These are phyloP conservation scores for Lodderomyces parapsilosis DNA, from an alignment of 1,139 yeast species.

Conservation along the genomic window DNA sequence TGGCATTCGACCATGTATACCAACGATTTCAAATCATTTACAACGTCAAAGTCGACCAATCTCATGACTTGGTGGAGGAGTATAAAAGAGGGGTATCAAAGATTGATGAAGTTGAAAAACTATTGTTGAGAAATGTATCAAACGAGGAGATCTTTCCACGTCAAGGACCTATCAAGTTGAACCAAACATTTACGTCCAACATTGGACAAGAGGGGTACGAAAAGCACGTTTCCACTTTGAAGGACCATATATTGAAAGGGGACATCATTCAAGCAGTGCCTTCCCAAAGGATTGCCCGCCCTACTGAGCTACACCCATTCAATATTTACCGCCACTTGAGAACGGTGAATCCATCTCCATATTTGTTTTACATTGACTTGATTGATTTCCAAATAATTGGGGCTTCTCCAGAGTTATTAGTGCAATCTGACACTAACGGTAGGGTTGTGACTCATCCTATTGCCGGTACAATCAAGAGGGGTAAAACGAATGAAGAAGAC, in stretches of 20 bases:
- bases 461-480: slow-evolving; percentile 93
- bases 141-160: slow-evolving; percentile 39
- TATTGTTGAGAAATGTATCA: slow-evolving; percentile 41
- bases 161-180: slow-evolving; percentile 67
- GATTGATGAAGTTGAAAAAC: slow-evolving; percentile 56
- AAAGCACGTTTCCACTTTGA: slow-evolving; percentile 68
- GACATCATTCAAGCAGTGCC: slow-evolving; percentile 98
- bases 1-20: slow-evolving; percentile 91
- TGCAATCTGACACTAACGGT: slow-evolving; percentile 70
- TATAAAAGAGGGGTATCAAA: slow-evolving; percentile 56
- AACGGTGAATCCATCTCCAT: slow-evolving; percentile 96
- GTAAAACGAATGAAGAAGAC: slow-evolving; percentile 88
- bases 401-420: slow-evolving; percentile 93
- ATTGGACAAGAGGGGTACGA: slow-evolving; percentile 95
- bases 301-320: slow-evolving; percentile 93
- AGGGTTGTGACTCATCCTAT: slow-evolving; percentile 92
- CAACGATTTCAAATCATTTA: slow-evolving; percentile 89
- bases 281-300: slow-evolving; percentile 92
- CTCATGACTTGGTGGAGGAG: slow-evolving; percentile 41
- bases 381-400: slow-evolving; percentile 93
- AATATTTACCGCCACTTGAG: slow-evolving; percentile 92
- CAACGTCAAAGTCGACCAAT: slow-evolving; percentile 57
- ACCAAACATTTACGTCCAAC: slow-evolving; percentile 76
- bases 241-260: slow-evolving; percentile 81
- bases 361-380: slow-evolving; percentile 88